Percentiles rank a stretch among this genome's conserved stretches.
phyloP scores from a whole-genome alignment of 2,329 filamentous ascomycete species.

The Apiospora rasikravindrae region DNA sequence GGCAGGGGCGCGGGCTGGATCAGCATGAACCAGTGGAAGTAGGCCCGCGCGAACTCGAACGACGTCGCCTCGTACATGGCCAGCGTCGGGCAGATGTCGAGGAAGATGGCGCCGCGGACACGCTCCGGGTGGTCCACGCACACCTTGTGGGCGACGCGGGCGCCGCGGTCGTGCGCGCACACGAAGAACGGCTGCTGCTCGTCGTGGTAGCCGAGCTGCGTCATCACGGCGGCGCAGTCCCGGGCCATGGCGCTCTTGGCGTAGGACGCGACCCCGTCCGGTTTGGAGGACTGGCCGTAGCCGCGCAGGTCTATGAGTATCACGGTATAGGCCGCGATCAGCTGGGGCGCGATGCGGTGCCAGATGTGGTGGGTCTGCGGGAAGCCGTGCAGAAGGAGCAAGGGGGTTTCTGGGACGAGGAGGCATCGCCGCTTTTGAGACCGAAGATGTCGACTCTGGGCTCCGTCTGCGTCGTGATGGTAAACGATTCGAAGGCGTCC shows the following conservation, averaged over 20 bases:
- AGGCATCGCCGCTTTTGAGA: constrained; percentile 40
- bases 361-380: constrained; percentile 59
- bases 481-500: constrained; percentile 44
- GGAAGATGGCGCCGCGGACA: constrained; percentile 49
- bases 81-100: constrained; percentile 61
- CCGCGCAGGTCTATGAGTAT: constrained; percentile 56
- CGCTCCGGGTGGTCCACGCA: constrained; percentile 51
- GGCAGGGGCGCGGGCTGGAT: constrained; percentile 58
- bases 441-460: constrained; percentile 51
- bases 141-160: constrained; percentile 59
- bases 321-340: constrained; percentile 47
- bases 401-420: constrained; percentile 41
- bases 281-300: constrained; percentile 57
- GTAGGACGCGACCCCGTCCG: constrained; percentile 42
- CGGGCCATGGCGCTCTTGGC: constrained; percentile 55
- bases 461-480: constrained; percentile 42
- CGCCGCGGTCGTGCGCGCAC: constrained; percentile 63
- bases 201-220: constrained; percentile 41
- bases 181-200: constrained; percentile 49
- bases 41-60: constrained; percentile 50
- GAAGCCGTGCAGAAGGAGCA: constrained; percentile 57
- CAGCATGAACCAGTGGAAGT: constrained; percentile 66
- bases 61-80: constrained; percentile 55
- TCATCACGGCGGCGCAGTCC: constrained; percentile 54
- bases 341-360: constrained; percentile 50